Base-by-base conservation (phyloP, 2,329 filamentous ascomycete genomes). In the Penicillium crustosum region DNA sequence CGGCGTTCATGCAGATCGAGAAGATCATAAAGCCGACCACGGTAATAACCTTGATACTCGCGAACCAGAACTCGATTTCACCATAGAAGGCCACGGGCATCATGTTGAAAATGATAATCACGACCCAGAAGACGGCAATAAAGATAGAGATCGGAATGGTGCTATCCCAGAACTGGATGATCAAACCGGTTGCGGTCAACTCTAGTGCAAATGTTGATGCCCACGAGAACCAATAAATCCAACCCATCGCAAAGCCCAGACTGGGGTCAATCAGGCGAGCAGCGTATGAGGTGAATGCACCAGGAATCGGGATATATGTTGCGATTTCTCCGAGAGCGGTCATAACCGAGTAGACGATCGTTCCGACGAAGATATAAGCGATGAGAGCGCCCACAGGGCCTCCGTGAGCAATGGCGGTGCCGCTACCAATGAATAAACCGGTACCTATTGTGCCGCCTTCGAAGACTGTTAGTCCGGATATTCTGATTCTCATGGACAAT, bases 161-260 rank as follows among this genome's bases (percentile, higher is more conserved):
- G 1, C 75, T 61, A 57, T 85, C 80, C 89, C 89, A 92, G 74
- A 88, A 91, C 71, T 91, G 85, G 59, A 92, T 89, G 56, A 91
- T 88, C 48, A 91, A 77, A 23, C 87, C 88, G 1, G 88, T 85
- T 0, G 87, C 87, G 0, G 85, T 89, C 42, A 92, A 79, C 69
- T 92, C 89, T 10, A 91, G 81, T 1, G 88, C 87, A 63, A 85
- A 89, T 0, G 89, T 91, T 57, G 88, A 85, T 19, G 86, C 81
- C 88, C 87, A 93, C 38, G 83, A 86, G 68, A 91, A 91, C 86
- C 87, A 92, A 75, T 93, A 93, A 58, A 90, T 86, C 89, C 89
- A 93, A 27, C 89, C 89, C 82, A 91, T 88, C 27, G 88, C 82
- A 67, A 91, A 92, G 9, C 88, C 89, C 53, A 91, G 77, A 49